A percentile compares a stretch with the other conserved stretches of the same genome.
These are phyloP conservation scores for Xerocomellus intermedius DNA, from an alignment of 768 basidiomycete genomes.

Conservation along the genomic window DNA sequence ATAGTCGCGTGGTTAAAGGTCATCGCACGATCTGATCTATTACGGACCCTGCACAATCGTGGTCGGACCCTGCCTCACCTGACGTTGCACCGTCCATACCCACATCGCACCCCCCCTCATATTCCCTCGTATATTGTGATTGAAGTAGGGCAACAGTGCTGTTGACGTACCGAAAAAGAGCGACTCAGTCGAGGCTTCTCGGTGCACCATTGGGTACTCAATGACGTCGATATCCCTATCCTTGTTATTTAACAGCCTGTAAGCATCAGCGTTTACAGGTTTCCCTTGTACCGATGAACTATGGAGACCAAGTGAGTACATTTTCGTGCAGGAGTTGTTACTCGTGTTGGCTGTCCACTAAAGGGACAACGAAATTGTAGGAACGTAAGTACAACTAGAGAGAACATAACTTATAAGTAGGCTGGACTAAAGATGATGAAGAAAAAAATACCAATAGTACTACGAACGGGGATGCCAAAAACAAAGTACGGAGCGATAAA, in stretches of 20 bases:
- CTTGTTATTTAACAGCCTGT: neutral
- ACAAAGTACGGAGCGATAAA: neutral
- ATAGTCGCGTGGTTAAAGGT: slow-evolving; percentile 20
- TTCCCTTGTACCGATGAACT: neutral
- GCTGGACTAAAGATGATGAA: too few relatives aligned
- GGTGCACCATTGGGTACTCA: neutral
- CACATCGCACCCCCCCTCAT: slow-evolving; percentile 2
- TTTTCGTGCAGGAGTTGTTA: neutral
- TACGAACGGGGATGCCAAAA: neutral
- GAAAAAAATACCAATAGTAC: neutral
- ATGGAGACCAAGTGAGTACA: neutral
- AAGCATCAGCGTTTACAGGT: neutral
- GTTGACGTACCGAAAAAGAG: slow-evolving; percentile 6
- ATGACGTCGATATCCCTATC: neutral
- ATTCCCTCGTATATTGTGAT: neutral
- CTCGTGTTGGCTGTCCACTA: neutral
- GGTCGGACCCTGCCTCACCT: slow-evolving; percentile 6
- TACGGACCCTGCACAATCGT: too few relatives aligned
- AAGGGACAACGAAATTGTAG: neutral
- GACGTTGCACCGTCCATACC: neutral
- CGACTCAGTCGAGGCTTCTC: neutral
- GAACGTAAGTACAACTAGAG: neutral
- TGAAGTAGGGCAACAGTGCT: neutral
- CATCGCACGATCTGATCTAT: slow-evolving; percentile 13
- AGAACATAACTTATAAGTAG: too few relatives aligned